Evolutionary conservation across 176 grass and related monocot species (phyloP), one percentile per base, ranked within the genome.

Genomic region (Tillandsia leiboldiana): DNA sequence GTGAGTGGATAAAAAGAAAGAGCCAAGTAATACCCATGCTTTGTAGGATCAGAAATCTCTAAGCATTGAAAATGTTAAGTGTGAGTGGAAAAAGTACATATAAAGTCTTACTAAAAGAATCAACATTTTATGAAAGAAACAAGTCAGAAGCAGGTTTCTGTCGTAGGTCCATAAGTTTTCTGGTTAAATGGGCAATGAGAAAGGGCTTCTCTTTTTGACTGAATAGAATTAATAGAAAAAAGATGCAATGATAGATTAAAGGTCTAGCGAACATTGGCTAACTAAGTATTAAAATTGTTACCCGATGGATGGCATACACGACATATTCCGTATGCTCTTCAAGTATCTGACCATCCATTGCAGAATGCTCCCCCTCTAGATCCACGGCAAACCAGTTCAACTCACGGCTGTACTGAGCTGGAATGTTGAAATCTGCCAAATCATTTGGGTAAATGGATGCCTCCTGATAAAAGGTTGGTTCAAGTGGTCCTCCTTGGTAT

Each of bases 321-420:
- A 99, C 89, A 79, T 92, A 92, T 87, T 97, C 84, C 11, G 86
- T 87, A 62, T 97, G 94, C 79, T 97, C 94, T 81, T 90, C 82
- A 67, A 97, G 94, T 74, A 97, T 97, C 47, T 70, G 79, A 59
- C 89, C 94, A 73, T 97, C 94, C 94, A 97, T 92, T 64, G 94
- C 89, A 71, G 94, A 97, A 69, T 97, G 94, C 72, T 97, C 94
- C 62, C 82, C 94, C 83, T 99, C 94, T 71, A 99, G 82, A 75
- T 99, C 94, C 79, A 99, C 74, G 69, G 94, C 72, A 90, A 93
- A 99, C 94, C 94, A 99, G 57, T 99, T 84, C 33, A 99, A 69
- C 72, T 71, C 86, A 26, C 54, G 53, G 28, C 81, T 77, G 83
- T 90, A 97, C 74, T 70, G 76, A 14, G 75, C 76, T 33, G 94